Evolutionary conservation across 352 stramenopile genomes (phyloP), one percentile per base, ranked within the genome.

Genomic region (Blastocystis sp.): DNA sequence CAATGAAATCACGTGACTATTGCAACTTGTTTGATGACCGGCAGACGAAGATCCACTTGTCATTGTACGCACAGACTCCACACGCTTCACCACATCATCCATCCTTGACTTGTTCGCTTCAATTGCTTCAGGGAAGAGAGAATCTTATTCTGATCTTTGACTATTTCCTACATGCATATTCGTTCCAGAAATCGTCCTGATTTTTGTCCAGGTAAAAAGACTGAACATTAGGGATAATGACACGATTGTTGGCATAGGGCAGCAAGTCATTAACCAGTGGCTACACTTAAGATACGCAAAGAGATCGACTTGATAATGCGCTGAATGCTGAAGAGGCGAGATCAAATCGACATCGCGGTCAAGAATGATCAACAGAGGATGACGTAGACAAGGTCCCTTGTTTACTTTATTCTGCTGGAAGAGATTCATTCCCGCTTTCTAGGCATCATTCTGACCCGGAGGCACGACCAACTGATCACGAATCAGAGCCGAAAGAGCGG

Each of bases 311-410:
- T 88, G 77, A 55, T 88, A 88, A 59, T 88, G 62, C 9, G 95
- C 97, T 1, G 94, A 95, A 90, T 99, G 97, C 90, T 98, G 94
- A 70, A 98, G 91, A 59, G 95, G 94, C 62, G 96, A 97, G 26
- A 97, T 94, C n/a, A 98, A 92, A 91, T 99, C 96, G 91, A 97
- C 94, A 90, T 97, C 98, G 13, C 97, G 95, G 91, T 99, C 96
- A 91, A 98, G 93, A 79, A 99, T 95, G 41, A 99, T 95, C 76
- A 99, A 87, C 13, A 99, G 93, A 0, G 96, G 96, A 79, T 96
- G 62, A 45, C 77, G 77, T 3, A 88, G 77, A 76, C 62, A 79
- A 26, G 77, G 77, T n/a, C 37, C 62, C n/a, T 61, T 75, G 43
- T 88, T 88, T 34, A 37, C 55, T 39, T 61, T 26, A 6, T 23